Evolutionary conservation across 305 asterid genomes (phyloP).

Genomic region (Caryopteris hybrid): DNA sequence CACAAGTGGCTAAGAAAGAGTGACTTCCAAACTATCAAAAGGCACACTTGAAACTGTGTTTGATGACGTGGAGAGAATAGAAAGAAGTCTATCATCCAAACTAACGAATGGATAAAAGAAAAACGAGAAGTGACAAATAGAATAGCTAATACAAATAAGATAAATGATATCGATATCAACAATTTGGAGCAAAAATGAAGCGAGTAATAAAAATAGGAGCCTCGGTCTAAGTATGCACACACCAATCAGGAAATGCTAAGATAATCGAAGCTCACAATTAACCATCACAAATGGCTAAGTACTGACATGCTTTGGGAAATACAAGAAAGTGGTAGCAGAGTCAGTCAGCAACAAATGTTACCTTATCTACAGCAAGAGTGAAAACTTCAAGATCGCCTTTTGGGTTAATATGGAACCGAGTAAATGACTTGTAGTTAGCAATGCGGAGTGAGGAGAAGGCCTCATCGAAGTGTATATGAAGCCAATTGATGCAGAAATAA

Average conservation of each 20-base stretch:
- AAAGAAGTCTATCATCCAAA: neutral
- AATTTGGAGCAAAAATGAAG: neutral
- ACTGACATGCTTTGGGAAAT: neutral
- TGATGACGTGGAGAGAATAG: neutral
- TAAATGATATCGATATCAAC: too few species aligned
- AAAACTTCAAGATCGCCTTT: slow-evolving; percentile 88
- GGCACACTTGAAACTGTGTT: too few species aligned
- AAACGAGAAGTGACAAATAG: neutral
- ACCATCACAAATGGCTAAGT: neutral
- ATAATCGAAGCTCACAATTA: neutral
- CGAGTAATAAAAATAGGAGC: neutral
- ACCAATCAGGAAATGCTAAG: neutral
- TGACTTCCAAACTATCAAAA: neutral
- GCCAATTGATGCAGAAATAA: slow-evolving; percentile 94
- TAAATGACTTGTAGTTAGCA: slow-evolving; percentile 94
- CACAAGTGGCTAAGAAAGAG: too few species aligned
- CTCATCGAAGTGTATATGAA: slow-evolving; percentile 96
- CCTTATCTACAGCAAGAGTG: slow-evolving; percentile 99
- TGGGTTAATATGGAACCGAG: slow-evolving; percentile 73
- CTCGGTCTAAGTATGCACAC: neutral
- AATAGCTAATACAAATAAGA: neutral
- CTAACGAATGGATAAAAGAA: neutral
- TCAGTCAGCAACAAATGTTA: slow-evolving; percentile 13
- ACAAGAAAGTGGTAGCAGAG: neutral
- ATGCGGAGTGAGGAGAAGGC: slow-evolving; percentile 97